Base-by-base conservation (phyloP, 1,284 basidiomycete genomes). In the Trametes hirsuta region DNA sequence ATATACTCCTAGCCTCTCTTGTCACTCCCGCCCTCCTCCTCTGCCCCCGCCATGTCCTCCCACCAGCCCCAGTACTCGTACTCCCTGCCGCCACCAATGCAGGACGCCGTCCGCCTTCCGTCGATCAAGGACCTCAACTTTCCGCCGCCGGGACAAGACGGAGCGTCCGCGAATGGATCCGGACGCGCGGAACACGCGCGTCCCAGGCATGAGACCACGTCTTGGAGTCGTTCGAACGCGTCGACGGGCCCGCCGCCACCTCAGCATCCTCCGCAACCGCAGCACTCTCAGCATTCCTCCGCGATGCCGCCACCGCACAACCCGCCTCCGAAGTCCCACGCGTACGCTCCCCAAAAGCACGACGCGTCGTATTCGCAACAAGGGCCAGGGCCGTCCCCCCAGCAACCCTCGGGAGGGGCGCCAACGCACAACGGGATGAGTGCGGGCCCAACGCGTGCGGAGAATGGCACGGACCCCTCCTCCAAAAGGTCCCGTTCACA, bases 81-180 rank as follows among this genome's bases (percentile, higher is more conserved):
- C 41, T 72, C 76, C 25, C 73, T 73, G 48, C 72, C 74, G 46
- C 76, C 79, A 58, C 74, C 71, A 53, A 60, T 67, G 57, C 62
- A 67, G 60, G 77, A 74, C 66, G 77, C 82, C 53, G 71, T 84
- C 65, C 84, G 85, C 39, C 78, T 89, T 6, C 87, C 87, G 0
- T 87, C 86, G 15, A 79, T 89, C 69, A 87, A 83, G 74, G 85
- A 86, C 69, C 77, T 89, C 66, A 85, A 87, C 71, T 87, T 89
- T 63, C 70, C 74, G 6, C 76, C 71, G 2, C 73, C 72, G 25
- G 53, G 64, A 25, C 74, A 75, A 53, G 74, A 77, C 41, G 69
- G 68, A 25, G 54, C 66, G 10, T 59, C 69, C 25, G 36, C 62
- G 6, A 67, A 64, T 41, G 58, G 58, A 14, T 53, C 51, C 40